Evolutionary conservation across 257 asterid species (phyloP).

Genomic region (Nicotiana sylvestris): DNA sequence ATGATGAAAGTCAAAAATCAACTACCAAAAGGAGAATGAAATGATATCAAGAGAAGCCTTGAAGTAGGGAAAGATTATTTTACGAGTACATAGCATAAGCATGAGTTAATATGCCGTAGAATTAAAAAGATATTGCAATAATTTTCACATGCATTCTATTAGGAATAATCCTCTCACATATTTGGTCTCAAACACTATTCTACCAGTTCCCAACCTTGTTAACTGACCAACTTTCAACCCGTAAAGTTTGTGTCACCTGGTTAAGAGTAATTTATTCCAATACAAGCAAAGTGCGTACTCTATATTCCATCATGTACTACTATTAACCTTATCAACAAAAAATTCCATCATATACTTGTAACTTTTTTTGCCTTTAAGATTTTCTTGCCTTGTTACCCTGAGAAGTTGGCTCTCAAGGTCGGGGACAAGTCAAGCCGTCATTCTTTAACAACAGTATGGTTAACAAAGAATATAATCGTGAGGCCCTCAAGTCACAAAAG

Average conservation of each 20-base stretch:
- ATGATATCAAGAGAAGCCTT: not conserved
- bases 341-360: not conserved
- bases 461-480: not conserved
- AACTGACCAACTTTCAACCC: not conserved
- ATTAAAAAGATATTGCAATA: not conserved
- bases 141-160: not conserved
- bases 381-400: not conserved
- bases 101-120: not conserved
- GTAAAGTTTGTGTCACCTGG: not conserved
- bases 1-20: not conserved
- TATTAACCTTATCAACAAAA: not conserved
- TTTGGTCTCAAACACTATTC: conserved; percentile 2
- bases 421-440: not conserved
- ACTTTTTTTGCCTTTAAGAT: not conserved
- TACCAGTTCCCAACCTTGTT: not conserved
- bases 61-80: not conserved
- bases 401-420: not conserved
- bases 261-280: not conserved
- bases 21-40: conserved; percentile 8
- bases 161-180: not conserved
- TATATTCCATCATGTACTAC: not conserved
- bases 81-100: not conserved
- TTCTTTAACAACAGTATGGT: not conserved
- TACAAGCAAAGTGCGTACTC: not conserved
- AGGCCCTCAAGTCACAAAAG: not conserved